Percentiles rank a stretch among this genome's conserved stretches.
These are phyloP conservation scores for Albophoma yamanashiensis DNA, from an alignment of 2,329 filamentous ascomycete species.

Conservation along the genomic window DNA sequence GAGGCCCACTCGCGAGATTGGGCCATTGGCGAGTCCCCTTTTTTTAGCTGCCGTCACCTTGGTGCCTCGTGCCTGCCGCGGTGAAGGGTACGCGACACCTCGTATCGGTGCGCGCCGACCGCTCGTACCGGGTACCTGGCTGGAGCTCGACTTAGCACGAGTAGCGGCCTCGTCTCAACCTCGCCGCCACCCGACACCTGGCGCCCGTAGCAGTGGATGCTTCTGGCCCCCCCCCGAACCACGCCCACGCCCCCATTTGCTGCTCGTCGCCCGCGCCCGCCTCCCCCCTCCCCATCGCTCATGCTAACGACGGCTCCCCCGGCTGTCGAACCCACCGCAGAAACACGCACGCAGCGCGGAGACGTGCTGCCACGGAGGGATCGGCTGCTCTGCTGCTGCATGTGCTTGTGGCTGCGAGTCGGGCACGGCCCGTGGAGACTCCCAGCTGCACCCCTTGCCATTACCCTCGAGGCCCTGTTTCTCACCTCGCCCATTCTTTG, in stretches of 20 bases:
- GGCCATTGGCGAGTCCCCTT: background rate
- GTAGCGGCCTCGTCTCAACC: background rate
- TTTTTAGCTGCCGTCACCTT: background rate
- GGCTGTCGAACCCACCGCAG: background rate
- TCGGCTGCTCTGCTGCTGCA: background rate
- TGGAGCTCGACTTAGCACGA: background rate
- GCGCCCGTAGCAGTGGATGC: background rate
- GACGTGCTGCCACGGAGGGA: background rate
- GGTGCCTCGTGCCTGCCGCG: background rate
- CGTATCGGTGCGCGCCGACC: background rate
- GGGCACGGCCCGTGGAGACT: constrained; percentile 6
- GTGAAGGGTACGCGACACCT: background rate
- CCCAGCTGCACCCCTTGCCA: constrained; percentile 1
- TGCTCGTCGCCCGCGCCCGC: background rate
- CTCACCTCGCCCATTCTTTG: constrained; percentile 6
- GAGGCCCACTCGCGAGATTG: constrained; percentile 7
- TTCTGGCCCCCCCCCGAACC: background rate
- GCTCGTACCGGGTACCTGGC: background rate
- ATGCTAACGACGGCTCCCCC: background rate
- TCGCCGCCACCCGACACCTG: background rate
- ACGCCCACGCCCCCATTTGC: background rate
- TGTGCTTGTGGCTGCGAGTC: background rate
- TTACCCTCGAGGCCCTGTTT: constrained; percentile 2
- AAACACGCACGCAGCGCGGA: background rate
- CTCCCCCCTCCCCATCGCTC: background rate